Evolutionary conservation across 2,329 filamentous ascomycete species (phyloP).

Genomic region (Bisporella sp.): DNA sequence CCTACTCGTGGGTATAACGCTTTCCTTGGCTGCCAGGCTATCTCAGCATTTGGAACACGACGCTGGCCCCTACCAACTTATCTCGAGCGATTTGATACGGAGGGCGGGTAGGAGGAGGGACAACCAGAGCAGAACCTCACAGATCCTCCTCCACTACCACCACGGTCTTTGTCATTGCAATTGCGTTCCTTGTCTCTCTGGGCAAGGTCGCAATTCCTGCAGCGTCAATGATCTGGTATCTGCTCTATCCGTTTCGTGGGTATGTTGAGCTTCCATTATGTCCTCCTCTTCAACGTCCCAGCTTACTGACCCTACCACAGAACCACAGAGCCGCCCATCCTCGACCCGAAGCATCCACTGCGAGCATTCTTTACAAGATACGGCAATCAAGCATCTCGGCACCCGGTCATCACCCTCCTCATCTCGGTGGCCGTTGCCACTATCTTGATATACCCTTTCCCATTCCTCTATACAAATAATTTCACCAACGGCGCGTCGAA

Average conservation of each 20-base stretch:
- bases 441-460: constrained; percentile 65
- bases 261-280: constrained; percentile 35
- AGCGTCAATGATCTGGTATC: constrained; percentile 61
- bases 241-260: constrained; percentile 72
- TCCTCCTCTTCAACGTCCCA: neutral
- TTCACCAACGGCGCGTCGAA: constrained; percentile 65
- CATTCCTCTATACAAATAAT: constrained; percentile 68
- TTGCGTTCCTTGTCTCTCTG: no score
- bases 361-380: constrained; percentile 60
- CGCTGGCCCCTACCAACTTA: no score
- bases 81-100: no score
- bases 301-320: constrained; percentile 33
- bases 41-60: no score
- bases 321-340: constrained; percentile 66
- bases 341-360: constrained; percentile 58
- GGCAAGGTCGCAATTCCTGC: no score
- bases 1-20: no score
- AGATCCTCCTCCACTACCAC: no score
- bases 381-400: constrained; percentile 61
- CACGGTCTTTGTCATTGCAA: no score
- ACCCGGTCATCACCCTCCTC: constrained; percentile 68
- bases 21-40: no score
- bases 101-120: no score
- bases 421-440: constrained; percentile 66
- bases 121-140: no score